Base-by-base conservation (phyloP, 208 protist species). In the Leishmania tarentolae region DNA sequence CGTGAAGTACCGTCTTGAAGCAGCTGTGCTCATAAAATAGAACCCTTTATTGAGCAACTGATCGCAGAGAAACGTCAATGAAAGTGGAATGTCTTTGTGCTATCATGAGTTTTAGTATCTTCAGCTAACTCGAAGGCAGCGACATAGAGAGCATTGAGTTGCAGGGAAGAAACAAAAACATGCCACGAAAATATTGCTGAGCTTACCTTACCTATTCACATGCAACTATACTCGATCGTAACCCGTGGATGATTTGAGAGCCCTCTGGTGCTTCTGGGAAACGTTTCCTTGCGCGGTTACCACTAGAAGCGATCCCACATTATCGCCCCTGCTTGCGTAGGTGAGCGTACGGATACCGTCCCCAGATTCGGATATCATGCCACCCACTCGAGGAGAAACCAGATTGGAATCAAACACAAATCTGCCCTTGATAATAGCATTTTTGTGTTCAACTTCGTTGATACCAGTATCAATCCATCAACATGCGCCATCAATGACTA, bases 191-290 rank as follows among this genome's bases (percentile, higher is more conserved):
- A 94, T 75, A 40, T 97, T 78, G 47, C 93, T 94, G 1, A 97
- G 80, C 37, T 92, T 96, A 35, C 92, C 93, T 71, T 98, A 93
- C 4, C 81, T 83, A 24, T 91, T 91, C 52, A 94, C 83, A 71
- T 96, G 96, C 28, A 98, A 80, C 74, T 88, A 83, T 28, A 88
- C 97, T 19, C 96, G 77, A 73, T 98, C 91, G 40, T 94, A 94
- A 24, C 93, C 94, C 19, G 88, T 72, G 44, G 87, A 94, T 17
- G 85, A 91, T 84, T 98, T 97, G 35, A 88, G 89, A 28, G 88
- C 89, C 42, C 87, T 79, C 47, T 88, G 72, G 28, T 74, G 70
- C 31, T 87, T 91, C 71, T 91, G 84, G 17, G 90, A 75, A 42
- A 89, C n/a, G 19, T 76, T 61, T 2, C 85, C 91, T 46, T 83